Evolutionary conservation across 441 rosid species (phyloP).

Genomic region (Pelargonium cotyledonis): DNA sequence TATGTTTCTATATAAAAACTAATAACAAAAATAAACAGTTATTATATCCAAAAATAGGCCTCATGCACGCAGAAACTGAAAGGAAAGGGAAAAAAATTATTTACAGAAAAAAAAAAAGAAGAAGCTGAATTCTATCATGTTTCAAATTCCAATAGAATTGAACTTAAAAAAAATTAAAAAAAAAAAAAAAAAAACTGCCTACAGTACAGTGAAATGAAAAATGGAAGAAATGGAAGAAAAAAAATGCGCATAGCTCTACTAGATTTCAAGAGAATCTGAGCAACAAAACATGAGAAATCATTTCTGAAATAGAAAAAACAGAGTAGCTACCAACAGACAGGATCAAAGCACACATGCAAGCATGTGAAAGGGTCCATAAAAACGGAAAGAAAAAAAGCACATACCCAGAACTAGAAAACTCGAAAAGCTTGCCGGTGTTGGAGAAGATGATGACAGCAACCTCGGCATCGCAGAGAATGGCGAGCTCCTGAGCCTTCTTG

Average conservation of each 20-base stretch:
- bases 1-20: too few species aligned
- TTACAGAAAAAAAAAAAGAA: too few species aligned
- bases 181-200: too few species aligned
- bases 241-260: neutral
- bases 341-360: constrained; percentile 21
- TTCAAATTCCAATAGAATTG: neutral
- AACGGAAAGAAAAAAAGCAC: neutral
- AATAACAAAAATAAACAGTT: too few species aligned
- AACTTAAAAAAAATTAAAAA: too few species aligned
- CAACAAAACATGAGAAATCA: too few species aligned
- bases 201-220: too few species aligned
- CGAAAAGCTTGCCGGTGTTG: constrained; percentile 84
- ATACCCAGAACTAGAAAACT: constrained; percentile 79
- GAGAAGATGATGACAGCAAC: constrained; percentile 93
- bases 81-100: too few species aligned
- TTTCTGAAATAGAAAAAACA: neutral
- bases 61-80: too few species aligned
- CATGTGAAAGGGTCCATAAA: neutral
- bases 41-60: too few species aligned
- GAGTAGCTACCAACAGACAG: neutral
- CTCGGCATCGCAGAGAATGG: constrained; percentile 93
- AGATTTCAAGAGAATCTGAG: neutral
- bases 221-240: neutral
- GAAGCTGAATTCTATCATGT: neutral
- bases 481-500: constrained; percentile 83